Conservation (phyloP, 164 flowering plant genomes). For the Brasenia schreberi region DNA sequence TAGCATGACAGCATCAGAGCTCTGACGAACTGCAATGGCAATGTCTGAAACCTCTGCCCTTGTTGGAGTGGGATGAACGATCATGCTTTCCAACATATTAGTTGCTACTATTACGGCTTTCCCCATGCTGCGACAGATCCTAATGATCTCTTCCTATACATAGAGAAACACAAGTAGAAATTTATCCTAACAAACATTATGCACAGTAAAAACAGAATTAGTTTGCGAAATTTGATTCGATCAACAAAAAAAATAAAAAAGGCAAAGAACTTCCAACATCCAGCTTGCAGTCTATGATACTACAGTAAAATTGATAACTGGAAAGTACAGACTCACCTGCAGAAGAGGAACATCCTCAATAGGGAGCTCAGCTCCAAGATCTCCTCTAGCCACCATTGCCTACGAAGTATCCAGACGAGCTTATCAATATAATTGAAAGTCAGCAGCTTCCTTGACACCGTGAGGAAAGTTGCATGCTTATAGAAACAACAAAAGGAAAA, state of each 20-base stretch:
- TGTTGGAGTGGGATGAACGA: slow-evolving; percentile 90
- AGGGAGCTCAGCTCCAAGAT: slow-evolving; percentile 16
- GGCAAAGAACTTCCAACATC: too few relatives aligned
- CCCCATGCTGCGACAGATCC: slow-evolving; percentile 72
- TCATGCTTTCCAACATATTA: slow-evolving; percentile 92
- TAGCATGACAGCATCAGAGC: slow-evolving; percentile 93
- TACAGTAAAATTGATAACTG: too few relatives aligned
- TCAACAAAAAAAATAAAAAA: too few relatives aligned
- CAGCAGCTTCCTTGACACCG: too few relatives aligned
- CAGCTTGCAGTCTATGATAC: too few relatives aligned
- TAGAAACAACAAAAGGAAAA: too few relatives aligned
- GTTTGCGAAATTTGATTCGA: too few relatives aligned
- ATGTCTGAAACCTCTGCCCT: slow-evolving; percentile 92
- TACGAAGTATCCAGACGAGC: background rate
- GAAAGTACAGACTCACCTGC: slow-evolving; percentile 4
- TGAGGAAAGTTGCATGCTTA: too few relatives aligned
- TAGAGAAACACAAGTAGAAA: too few relatives aligned
- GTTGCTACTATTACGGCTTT: slow-evolving; percentile 93
- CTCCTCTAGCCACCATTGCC: slow-evolving; percentile 18
- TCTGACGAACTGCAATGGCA: slow-evolving; percentile 85
- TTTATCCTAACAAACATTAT: too few relatives aligned
- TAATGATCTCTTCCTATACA: slow-evolving; percentile 73
- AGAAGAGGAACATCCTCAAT: slow-evolving; percentile 15
- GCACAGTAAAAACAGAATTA: too few relatives aligned
- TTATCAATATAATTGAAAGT: too few relatives aligned